Evolutionary conservation across 2,329 filamentous ascomycete species (phyloP).

Genomic region (Phyllosticta capitalensis): DNA sequence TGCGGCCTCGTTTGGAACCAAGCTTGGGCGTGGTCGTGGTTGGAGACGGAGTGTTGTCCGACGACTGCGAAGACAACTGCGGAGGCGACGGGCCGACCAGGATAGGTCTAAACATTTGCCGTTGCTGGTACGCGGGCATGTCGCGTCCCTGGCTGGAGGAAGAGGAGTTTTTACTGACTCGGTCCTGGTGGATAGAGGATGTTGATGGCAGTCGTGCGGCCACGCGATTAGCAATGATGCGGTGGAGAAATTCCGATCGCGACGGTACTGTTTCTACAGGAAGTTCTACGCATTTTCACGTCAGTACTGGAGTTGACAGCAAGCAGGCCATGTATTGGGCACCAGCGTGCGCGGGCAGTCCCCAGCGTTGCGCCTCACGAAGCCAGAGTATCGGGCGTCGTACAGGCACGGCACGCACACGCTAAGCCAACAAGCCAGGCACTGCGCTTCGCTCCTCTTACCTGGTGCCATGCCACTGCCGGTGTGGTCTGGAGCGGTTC

Average conservation of each 20-base stretch:
- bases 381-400: constrained; percentile 5
- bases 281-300: constrained; percentile 8
- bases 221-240: background rate
- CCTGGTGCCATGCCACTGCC: background rate
- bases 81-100: constrained; percentile 11
- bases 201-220: background rate
- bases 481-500: background rate
- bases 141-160: background rate
- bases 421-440: background rate
- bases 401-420: background rate
- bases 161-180: constrained; percentile 1
- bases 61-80: constrained; percentile 9
- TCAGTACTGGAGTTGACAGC: constrained; percentile 8
- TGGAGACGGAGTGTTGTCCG: constrained; percentile 10
- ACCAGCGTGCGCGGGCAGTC: constrained; percentile 8
- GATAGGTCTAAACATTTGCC: constrained; percentile 10
- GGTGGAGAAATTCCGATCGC: background rate
- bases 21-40: constrained; percentile 9
- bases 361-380: constrained; percentile 8
- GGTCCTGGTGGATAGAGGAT: background rate
- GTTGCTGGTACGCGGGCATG: constrained; percentile 11
- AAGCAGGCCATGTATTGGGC: constrained; percentile 9
- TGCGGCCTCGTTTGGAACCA: constrained; percentile 13
- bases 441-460: background rate
- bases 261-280: background rate